phyloP scores from a whole-genome alignment of 2,329 filamentous ascomycete species.

The Claviceps purpurea region DNA sequence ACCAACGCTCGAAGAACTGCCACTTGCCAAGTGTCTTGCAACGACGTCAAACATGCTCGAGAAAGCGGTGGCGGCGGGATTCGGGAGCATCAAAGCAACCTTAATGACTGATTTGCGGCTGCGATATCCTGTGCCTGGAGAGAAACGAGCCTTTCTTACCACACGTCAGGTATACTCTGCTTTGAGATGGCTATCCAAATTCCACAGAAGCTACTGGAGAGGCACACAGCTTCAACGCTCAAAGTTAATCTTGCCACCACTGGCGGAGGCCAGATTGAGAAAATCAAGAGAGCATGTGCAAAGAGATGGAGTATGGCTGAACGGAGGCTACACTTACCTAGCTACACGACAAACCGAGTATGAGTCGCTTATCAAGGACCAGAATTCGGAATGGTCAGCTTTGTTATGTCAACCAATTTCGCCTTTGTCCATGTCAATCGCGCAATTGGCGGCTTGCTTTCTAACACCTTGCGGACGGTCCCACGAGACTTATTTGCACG shows the following conservation, averaged over 20 bases:
- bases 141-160: slow-evolving; percentile 35
- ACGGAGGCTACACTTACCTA: slow-evolving; percentile 57
- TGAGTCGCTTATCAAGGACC: slow-evolving; percentile 28
- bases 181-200: slow-evolving; percentile 48
- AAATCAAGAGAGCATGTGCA: slow-evolving; percentile 4
- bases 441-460: slow-evolving; percentile 39
- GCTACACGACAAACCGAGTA: slow-evolving; percentile 48
- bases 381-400: slow-evolving; percentile 40
- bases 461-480: slow-evolving; percentile 31
- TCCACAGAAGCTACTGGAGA: slow-evolving; percentile 43
- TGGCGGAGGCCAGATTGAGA: slow-evolving; percentile 33
- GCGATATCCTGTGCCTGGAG: slow-evolving; percentile 41
- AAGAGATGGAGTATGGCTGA: slow-evolving; percentile 38
- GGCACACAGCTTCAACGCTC: slow-evolving; percentile 11
- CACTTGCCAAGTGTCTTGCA: slow-evolving; percentile 36
- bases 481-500: slow-evolving; percentile 48
- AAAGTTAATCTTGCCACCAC: slow-evolving; percentile 36
- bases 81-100: slow-evolving; percentile 34
- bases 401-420: slow-evolving; percentile 28
- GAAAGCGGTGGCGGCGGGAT: slow-evolving; percentile 14
- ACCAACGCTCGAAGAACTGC: slow-evolving; percentile 29
- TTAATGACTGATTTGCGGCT: slow-evolving; percentile 43
- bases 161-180: slow-evolving; percentile 36
- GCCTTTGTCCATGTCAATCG: slow-evolving; percentile 21
- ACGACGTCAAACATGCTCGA: slow-evolving; percentile 23